These are phyloP conservation scores for Diversispora epigaea DNA, from an alignment of 192 early-diverging fungal species.

Conservation along the genomic window DNA sequence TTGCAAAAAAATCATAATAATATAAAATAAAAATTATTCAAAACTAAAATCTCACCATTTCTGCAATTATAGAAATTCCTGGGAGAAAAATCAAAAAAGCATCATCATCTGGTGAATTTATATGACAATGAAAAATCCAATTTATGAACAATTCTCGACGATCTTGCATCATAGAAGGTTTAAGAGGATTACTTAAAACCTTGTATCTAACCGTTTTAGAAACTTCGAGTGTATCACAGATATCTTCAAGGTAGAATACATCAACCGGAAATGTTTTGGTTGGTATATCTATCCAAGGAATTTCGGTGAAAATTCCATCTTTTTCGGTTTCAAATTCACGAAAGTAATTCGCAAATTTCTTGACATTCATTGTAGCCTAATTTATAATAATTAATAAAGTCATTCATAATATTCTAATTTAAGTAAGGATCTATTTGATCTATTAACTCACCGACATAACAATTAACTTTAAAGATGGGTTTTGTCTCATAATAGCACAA, in stretches of 20 bases:
- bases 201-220: background rate
- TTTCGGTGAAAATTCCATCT: constrained; percentile 12
- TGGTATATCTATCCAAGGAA: constrained; percentile 34
- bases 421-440: background rate
- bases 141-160: constrained; percentile 30
- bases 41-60: constrained; percentile 28
- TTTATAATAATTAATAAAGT: background rate
- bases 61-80: constrained; percentile 36
- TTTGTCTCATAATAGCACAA: constrained; percentile 25
- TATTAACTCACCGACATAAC: constrained; percentile 38
- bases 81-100: constrained; percentile 38
- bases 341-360: constrained; percentile 34
- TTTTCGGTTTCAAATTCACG: constrained; percentile 14
- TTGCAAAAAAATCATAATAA: background rate
- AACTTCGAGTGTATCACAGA: constrained; percentile 25
- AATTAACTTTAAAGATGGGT: constrained; percentile 34
- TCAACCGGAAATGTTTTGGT: constrained; percentile 33
- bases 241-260: constrained; percentile 35
- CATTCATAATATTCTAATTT: background rate
- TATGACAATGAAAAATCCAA: constrained; percentile 33
- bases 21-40: too few relatives aligned
- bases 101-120: constrained; percentile 4
- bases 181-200: constrained; percentile 6
- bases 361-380: constrained; percentile 32
- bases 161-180: constrained; percentile 24